These are phyloP conservation scores for Rhododendron henanense DNA, from an alignment of 148 eudicot species.

Conservation along the genomic window DNA sequence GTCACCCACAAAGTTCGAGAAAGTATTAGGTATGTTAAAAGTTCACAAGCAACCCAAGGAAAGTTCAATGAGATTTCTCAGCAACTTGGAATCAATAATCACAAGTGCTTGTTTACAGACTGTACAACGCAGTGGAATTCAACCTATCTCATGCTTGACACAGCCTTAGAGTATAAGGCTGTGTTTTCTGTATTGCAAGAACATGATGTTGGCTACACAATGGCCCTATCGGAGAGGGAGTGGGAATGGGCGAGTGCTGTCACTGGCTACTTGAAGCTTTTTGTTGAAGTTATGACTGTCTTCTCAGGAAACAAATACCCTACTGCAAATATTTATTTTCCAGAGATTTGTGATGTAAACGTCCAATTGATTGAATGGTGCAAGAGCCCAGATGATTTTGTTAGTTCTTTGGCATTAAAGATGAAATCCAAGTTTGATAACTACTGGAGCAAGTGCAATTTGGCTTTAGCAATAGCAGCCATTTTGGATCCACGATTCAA, in stretches of 20 bases:
- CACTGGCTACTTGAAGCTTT: slow-evolving; percentile 61
- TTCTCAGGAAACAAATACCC: slow-evolving; percentile 54
- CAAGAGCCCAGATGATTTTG: slow-evolving; percentile 66
- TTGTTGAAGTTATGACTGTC: slow-evolving; percentile 61
- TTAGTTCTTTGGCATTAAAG: slow-evolving; percentile 62
- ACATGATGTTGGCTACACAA: slow-evolving; percentile 56
- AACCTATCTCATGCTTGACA: slow-evolving; percentile 80
- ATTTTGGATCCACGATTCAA: slow-evolving; percentile 91
- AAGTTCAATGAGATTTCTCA: slow-evolving; percentile 77
- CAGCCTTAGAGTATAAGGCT: slow-evolving; percentile 64
- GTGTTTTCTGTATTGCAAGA: slow-evolving; percentile 66
- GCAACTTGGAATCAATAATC: slow-evolving; percentile 59
- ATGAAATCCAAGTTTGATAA: slow-evolving; percentile 73
- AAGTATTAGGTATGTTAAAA: slow-evolving; percentile 66
- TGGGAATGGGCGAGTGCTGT: slow-evolving; percentile 77
- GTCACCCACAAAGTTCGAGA: slow-evolving; percentile 69
- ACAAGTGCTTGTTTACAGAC: slow-evolving; percentile 59
- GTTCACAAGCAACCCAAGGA: slow-evolving; percentile 60
- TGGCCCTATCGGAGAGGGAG: slow-evolving; percentile 57
- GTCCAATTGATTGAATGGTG: slow-evolving; percentile 82
- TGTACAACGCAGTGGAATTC: slow-evolving; percentile 71
- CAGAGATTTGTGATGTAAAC: slow-evolving; percentile 82
- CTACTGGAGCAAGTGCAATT: slow-evolving; percentile 78
- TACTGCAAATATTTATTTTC: slow-evolving; percentile 81
- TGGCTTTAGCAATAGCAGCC: slow-evolving; percentile 79